Evolutionary conservation across 495 filamentous ascomycete species (phyloP), one percentile per base, ranked within the genome.

Genomic region (Aspergillus incahuasiensis): DNA sequence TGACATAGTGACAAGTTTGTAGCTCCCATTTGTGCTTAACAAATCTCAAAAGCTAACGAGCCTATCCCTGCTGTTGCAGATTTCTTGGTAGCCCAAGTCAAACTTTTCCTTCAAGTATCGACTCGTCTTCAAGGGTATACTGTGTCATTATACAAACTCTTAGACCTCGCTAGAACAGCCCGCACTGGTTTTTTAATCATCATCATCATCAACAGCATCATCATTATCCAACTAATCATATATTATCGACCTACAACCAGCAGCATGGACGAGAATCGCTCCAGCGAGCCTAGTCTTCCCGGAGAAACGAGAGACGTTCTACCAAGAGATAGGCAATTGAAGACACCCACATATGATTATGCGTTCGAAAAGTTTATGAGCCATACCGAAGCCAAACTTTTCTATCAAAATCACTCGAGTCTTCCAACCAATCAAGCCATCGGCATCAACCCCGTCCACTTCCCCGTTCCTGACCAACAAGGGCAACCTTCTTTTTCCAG

Each of bases 371-470:
- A 92, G 63, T 88, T 89, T 57, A 84, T 92, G 80, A 90, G 84
- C 57, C 90, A 97, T 71, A 81, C 87, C 19, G 92, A 98, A 63
- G 89, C 92, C 34, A 97, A 94, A 68, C 79, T 96, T 25, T 92
- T 97, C 75, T 98, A 96, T 70, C 94, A 96, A 65, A 81, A 90
- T 55, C 91, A 90, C 70, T 88, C 91, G 69, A 73, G 50, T 48
- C 24, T 20, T 20, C 19, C 54, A 6, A 30, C 15, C 5, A 52
- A 40, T 40, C n/a, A 28, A n/a, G 1, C 20, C 44, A 16, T 43
- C 6, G 48, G 53, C 22, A 24, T 30, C 0, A 47, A 52, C 53
- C 28, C 49, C 12, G 49, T 45, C 15, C 52, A 54, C 24, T 48
- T 43, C 19, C 34, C 35, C 8, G 42, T 16, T 12, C 35, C 19